A percentile compares a stretch with the other conserved stretches of the same genome.
Conservation (phyloP, 1,284 basidiomycete species). For the Ustilago sp. region DNA sequence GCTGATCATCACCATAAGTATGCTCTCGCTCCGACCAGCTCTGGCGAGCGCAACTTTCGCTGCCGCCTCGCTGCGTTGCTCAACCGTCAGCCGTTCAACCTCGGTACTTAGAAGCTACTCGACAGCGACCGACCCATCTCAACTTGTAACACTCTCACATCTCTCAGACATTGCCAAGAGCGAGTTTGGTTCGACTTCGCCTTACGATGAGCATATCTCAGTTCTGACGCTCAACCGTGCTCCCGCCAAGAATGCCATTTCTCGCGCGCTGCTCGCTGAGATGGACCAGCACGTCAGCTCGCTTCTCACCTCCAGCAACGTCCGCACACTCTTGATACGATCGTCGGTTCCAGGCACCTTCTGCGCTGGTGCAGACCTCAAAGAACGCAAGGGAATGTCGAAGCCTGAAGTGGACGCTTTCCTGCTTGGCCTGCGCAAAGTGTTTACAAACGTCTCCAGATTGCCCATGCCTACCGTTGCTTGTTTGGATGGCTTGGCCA, state of each 20-base stretch:
- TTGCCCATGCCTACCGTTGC: constrained; percentile 89
- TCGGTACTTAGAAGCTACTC: constrained; percentile 36
- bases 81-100: constrained; percentile 2
- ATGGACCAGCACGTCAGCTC: constrained; percentile 79
- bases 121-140: constrained; percentile 24
- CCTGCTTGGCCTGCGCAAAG: constrained; percentile 79
- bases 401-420: constrained; percentile 78
- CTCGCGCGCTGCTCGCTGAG: constrained; percentile 76
- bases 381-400: constrained; percentile 81
- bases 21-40: constrained; percentile 24
- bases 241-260: constrained; percentile 89
- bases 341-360: constrained; percentile 50
- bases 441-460: constrained; percentile 80
- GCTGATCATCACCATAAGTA: constrained; percentile 2
- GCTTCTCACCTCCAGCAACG: constrained; percentile 31
- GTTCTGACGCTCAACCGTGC: constrained; percentile 79
- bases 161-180: constrained; percentile 28
- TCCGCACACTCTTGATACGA: constrained; percentile 50
- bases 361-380: constrained; percentile 91
- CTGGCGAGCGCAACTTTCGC: constrained; percentile 9
- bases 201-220: constrained; percentile 64
- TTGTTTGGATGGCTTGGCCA: constrained; percentile 90
- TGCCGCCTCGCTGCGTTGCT: constrained; percentile 10
- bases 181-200: constrained; percentile 25
- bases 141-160: constrained; percentile 29